A percentile compares a stretch with the other conserved stretches of the same genome.
phyloP scores from a whole-genome alignment of 1,284 basidiomycete species.

The Spongispora temasekensis region DNA sequence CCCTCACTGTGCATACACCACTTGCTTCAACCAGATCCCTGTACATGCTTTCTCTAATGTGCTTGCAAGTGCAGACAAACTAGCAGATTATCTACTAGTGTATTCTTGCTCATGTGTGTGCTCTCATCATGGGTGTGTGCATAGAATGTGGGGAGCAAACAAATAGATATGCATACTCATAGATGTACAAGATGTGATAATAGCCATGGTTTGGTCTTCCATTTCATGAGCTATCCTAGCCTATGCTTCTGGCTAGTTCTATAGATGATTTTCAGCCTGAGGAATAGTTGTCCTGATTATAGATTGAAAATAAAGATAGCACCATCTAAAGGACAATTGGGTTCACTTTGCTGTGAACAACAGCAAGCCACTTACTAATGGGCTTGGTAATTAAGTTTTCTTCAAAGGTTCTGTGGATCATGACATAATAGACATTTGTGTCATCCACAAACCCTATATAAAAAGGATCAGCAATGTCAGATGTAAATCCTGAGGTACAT shows the following conservation, averaged over 20 bases:
- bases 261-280: slow-evolving; percentile 99
- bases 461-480: slow-evolving; percentile 11
- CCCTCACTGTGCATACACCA: no score
- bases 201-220: no score
- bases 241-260: slow-evolving; percentile 99
- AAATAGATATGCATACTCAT: no score
- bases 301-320: slow-evolving; percentile 99
- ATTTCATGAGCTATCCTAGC: slow-evolving; percentile 98
- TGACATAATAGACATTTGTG: slow-evolving; percentile 99
- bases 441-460: slow-evolving; percentile 92
- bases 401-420: slow-evolving; percentile 99
- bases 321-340: slow-evolving; percentile 59
- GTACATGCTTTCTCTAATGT: no score
- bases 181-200: no score
- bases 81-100: no score
- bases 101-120: no score
- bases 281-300: slow-evolving; percentile 95
- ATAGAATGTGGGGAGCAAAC: no score
- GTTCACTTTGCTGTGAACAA: neutral
- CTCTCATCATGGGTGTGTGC: no score
- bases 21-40: no score
- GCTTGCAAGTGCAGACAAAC: no score
- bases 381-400: slow-evolving; percentile 99
- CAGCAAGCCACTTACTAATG: slow-evolving; percentile 65
- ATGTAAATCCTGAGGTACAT: slow-evolving; percentile 27